A percentile compares a stretch with the other conserved stretches of the same genome.
phyloP scores from a whole-genome alignment of 1,139 yeast genomes.

The Wickerhamiella pararugosa region DNA sequence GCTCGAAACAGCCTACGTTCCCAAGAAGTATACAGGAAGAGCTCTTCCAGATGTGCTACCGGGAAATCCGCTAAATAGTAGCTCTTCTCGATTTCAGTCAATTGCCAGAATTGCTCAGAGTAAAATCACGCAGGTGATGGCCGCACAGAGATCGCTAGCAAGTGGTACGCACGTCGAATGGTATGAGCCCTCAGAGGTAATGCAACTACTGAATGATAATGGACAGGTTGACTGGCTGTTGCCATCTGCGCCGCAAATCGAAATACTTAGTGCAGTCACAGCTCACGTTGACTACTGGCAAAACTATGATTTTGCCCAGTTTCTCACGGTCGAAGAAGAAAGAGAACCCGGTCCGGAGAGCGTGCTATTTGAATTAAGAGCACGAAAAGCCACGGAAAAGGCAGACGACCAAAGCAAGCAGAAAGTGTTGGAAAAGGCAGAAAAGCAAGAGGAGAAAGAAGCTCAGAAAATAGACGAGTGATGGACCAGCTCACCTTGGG shows the following conservation, averaged over 20 bases:
- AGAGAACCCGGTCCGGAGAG: slow-evolving; percentile 18
- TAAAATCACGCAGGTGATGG: slow-evolving; percentile 2
- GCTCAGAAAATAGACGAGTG: too few relatives aligned
- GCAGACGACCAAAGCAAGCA: too few relatives aligned
- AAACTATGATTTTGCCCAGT: slow-evolving; percentile 27
- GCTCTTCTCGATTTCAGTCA: neutral
- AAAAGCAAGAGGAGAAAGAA: too few relatives aligned
- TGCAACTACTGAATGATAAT: slow-evolving; percentile 25
- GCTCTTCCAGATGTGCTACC: too few relatives aligned
- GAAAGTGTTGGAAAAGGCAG: too few relatives aligned
- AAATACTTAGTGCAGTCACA: slow-evolving; percentile 23
- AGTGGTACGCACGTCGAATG: neutral
- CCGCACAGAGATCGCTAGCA: slow-evolving; percentile 2
- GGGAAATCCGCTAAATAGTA: neutral
- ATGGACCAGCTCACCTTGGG: too few relatives aligned
- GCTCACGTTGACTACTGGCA: slow-evolving; percentile 33
- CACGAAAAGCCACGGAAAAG: neutral
- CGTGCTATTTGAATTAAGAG: slow-evolving; percentile 11
- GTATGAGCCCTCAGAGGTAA: neutral
- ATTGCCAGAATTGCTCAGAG: neutral
- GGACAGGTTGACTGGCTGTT: slow-evolving; percentile 30
- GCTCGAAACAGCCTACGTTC: neutral
- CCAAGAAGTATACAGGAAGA: neutral
- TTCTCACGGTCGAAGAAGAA: slow-evolving; percentile 28
- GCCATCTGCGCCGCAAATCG: slow-evolving; percentile 23